A percentile compares a stretch with the other conserved stretches of the same genome.
These are phyloP conservation scores for Cetradonia linearis DNA, from an alignment of 495 filamentous ascomycete genomes.

Conservation along the genomic window DNA sequence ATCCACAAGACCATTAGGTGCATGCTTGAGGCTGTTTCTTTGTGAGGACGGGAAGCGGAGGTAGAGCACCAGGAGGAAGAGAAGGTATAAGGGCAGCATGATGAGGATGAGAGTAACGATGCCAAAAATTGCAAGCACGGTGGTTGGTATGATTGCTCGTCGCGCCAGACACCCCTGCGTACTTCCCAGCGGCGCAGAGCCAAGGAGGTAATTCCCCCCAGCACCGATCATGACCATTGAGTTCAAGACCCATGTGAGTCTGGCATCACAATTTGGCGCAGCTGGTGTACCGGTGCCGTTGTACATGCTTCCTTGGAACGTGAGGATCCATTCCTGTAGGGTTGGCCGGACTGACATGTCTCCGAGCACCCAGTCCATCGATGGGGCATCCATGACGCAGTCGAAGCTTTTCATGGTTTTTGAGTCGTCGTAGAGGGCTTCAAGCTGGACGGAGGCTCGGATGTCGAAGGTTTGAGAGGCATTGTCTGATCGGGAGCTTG, in stretches of 20 bases:
- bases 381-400: slow-evolving; percentile 4
- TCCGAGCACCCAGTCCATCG: slow-evolving; percentile 7
- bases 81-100: neutral
- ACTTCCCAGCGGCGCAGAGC: slow-evolving; percentile 1
- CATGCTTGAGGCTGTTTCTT: neutral
- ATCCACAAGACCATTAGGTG: slow-evolving; percentile 4
- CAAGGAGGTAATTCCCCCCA: slow-evolving; percentile 9
- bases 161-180: slow-evolving; percentile 10
- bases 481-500: slow-evolving; percentile 5
- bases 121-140: slow-evolving; percentile 4
- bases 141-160: neutral
- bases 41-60: neutral
- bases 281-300: slow-evolving; percentile 6
- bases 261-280: neutral
- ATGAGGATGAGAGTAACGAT: slow-evolving; percentile 2
- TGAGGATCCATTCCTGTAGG: slow-evolving; percentile 7
- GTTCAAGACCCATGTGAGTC: slow-evolving; percentile 7
- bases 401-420: slow-evolving; percentile 14
- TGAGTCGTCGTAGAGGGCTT: neutral
- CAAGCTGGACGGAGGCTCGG: slow-evolving; percentile 7
- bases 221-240: slow-evolving; percentile 12
- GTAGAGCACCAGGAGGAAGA: neutral
- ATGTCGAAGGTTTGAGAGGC: slow-evolving; percentile 5
- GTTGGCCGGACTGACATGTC: neutral
- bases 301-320: slow-evolving; percentile 10